phyloP scores from a whole-genome alignment of 2,329 filamentous ascomycete genomes.

The Colletotrichum simmondsii region DNA sequence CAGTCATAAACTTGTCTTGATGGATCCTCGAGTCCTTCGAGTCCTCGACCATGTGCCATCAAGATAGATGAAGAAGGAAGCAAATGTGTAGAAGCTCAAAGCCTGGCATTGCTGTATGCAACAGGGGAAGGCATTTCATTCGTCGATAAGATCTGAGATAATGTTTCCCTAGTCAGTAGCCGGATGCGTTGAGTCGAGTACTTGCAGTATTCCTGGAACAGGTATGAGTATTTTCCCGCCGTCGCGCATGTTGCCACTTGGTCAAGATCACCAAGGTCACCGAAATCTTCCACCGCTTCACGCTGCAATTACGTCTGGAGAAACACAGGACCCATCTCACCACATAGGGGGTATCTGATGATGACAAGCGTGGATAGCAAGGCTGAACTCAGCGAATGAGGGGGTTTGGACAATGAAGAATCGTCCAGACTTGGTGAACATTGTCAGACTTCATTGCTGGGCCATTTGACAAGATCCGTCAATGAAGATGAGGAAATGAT shows the following conservation, averaged over 20 bases:
- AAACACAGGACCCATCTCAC: background rate
- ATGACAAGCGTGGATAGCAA: background rate
- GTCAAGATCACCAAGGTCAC: no score
- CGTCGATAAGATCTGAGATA: background rate
- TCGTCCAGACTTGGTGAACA: no score
- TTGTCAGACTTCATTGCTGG: no score
- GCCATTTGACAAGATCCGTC: no score
- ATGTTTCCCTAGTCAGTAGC: background rate
- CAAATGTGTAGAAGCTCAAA: background rate
- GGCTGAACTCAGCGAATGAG: background rate
- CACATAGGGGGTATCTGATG: background rate
- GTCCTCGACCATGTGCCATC: background rate
- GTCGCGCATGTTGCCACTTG: no score
- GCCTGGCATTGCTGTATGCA: background rate
- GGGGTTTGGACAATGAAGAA: background rate
- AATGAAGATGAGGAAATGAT: background rate
- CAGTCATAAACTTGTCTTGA: background rate
- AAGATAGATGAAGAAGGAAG: background rate
- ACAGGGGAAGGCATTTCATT: background rate
- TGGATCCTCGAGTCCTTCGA: background rate
- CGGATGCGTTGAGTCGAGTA: background rate
- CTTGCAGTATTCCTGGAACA: background rate
- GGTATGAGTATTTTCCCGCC: background rate
- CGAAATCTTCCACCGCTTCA: background rate
- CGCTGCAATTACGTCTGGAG: background rate